Base-by-base conservation (phyloP, 257 asterid species). In the Solanum bukasovii region DNA sequence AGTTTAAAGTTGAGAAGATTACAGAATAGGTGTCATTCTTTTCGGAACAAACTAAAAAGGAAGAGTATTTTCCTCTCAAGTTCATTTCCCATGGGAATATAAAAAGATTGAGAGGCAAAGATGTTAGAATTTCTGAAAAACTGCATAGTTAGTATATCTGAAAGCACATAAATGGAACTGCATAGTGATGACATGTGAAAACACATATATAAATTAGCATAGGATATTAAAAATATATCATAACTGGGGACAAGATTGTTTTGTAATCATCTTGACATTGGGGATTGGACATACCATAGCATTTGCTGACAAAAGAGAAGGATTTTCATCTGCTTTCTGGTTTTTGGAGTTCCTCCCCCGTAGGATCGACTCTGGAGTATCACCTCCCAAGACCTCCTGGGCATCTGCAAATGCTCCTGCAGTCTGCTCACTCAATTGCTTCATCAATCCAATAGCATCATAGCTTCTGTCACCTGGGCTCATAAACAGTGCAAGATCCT, bases 331-430 rank as follows among this genome's bases (percentile, higher is more conserved):
- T 78, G 89, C 88, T 68, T 87, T 91, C 87, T 83, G 89, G 46
- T 82, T 89, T 68, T 63, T 89, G 82, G 90, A 87, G 89, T 91
- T 88, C 91, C 92, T 92, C 59, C 89, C 95, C 90, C 92, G 93
- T 92, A 94, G 89, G 87, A 94, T 90, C 25, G 97, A 91, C 85
- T 94, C 94, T 23, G 99, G 99, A 89, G 99, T 96, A 90, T 97
- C 98, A 85, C 92, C 92, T 89, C 99, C 99, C 92, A 97, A 86
- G 89, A 94, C 93, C 92, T 94, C 95, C 90, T 94, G 99, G 74
- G 99, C 99, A 87, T 93, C 94, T 87, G 99, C 99, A 89, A 94
- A 94, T 87, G 99, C 94, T 77, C 93, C 92, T 20, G 99, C 98
- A 40, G 95, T 95, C 88, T 97, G 99, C 92, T 97, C 99, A 49